Evolutionary conservation across 306 rosid genomes (phyloP), one percentile per base, ranked within the genome.

Genomic region (Quercus cerris): DNA sequence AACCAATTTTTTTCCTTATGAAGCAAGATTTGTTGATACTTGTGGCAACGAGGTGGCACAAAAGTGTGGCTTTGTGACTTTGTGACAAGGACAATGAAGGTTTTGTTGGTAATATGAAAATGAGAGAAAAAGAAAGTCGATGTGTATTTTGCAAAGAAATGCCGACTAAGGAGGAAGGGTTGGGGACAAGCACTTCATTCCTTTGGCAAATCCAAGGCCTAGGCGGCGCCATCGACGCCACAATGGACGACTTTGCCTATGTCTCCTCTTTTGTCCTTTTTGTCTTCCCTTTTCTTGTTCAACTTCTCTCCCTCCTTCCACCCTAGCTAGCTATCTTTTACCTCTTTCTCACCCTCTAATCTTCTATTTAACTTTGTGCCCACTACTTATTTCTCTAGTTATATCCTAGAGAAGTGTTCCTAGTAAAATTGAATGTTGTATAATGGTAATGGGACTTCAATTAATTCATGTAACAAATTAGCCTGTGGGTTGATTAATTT

Each of bases 171-270:
- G 22, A 22, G 22, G 22, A 22, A 22, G 22, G 22, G 22, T 22
- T 22, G 22, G 22, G 22, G 22, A 22, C 22, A 22, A 22, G 22
- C 22, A 22, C 22, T 22, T 22, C 22, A 22, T 22, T 22, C 22
- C 22, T 22, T 22, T 22, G 22, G 22, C 22, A 22, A 22, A 22
- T 22, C 22, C 22, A 22, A 22, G 22, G 22, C 22, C 22, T 22
- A 22, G 22, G 0, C 22, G 22, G 22, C 85, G 89, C 84, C 91
- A 83, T 86, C 85, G 75, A 89, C 80, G 86, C 84, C 82, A 78
- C 23, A 85, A 80, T 88, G 77, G 90, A 89, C 93, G 93, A 81
- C 79, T 82, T 81, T 80, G 89, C 86, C 90, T 77, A 88, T 84
- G 94, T 83, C 82, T 20, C 80, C 70, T 73, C 83, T 75, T 85